Percentiles rank a stretch among this genome's conserved stretches.
phyloP scores from a whole-genome alignment of 2,329 filamentous ascomycete species.

The Zalaria obscura region DNA sequence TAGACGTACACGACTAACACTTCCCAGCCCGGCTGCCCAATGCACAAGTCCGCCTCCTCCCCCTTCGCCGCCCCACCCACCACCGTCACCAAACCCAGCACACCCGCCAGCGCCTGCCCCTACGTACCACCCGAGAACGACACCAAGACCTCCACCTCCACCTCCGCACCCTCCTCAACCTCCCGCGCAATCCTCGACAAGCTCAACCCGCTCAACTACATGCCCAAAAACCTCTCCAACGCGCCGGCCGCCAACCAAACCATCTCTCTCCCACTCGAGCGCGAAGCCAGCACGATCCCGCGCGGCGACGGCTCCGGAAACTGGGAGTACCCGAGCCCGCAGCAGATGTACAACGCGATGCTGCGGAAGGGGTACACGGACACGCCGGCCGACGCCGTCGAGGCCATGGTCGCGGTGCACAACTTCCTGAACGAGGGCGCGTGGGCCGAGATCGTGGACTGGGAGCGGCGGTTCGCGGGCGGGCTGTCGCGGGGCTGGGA shows the following conservation, averaged over 20 bases:
- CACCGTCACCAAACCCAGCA: constrained; percentile 10
- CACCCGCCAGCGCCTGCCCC: constrained; percentile 33
- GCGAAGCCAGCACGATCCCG: constrained; percentile 84
- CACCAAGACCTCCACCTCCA: constrained; percentile 16
- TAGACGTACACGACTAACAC: not conserved
- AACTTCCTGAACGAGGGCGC: constrained; percentile 97
- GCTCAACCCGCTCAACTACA: constrained; percentile 79
- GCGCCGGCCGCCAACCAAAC: constrained; percentile 55
- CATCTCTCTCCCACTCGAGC: constrained; percentile 58
- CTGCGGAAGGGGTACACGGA: constrained; percentile 91
- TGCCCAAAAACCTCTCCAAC: constrained; percentile 81
- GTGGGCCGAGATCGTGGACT: constrained; percentile 87
- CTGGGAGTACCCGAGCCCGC: constrained; percentile 96
- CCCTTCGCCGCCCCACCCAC: constrained; percentile 18
- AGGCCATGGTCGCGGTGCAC: constrained; percentile 94
- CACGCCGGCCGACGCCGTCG: constrained; percentile 83
- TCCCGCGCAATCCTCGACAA: constrained; percentile 44
- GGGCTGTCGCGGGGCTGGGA: constrained; percentile 45
- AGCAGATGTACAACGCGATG: constrained; percentile 99
- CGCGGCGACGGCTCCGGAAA: constrained; percentile 60
- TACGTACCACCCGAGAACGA: constrained; percentile 32
- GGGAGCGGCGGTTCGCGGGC: constrained; percentile 73
- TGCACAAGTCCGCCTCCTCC: constrained; percentile 40
- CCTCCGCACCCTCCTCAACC: constrained; percentile 12
- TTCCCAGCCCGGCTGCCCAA: constrained; percentile 51